Percentiles rank a stretch among this genome's conserved stretches.
Conservation (phyloP, 2,329 filamentous ascomycete species). For the Fusarium aywerte region DNA sequence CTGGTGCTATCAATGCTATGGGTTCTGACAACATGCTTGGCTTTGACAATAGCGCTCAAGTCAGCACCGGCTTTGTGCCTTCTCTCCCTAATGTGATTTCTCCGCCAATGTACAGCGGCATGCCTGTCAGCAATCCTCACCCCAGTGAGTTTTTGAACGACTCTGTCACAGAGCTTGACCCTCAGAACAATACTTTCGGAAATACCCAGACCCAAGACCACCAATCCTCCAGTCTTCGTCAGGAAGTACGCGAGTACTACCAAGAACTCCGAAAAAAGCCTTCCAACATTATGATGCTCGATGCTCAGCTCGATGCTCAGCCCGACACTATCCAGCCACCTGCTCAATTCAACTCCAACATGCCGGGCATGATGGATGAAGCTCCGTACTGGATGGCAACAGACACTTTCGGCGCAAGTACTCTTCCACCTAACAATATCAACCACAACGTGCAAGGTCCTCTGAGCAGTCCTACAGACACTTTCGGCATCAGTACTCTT, state of each 20-base stretch:
- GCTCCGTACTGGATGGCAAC: background rate
- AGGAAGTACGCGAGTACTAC: background rate
- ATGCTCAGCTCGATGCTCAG: background rate
- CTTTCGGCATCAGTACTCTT: background rate
- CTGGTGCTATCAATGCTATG: background rate
- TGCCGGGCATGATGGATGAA: background rate
- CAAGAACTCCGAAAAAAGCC: background rate
- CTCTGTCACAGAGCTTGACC: background rate
- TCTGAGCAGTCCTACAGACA: too few relatives aligned
- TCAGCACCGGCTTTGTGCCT: background rate
- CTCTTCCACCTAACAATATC: background rate
- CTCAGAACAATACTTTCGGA: background rate
- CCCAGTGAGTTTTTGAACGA: background rate
- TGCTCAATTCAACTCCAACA: background rate
- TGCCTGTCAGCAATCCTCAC: background rate
- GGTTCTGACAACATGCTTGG: background rate
- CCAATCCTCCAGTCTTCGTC: background rate
- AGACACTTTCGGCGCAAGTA: too few relatives aligned
- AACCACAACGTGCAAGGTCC: background rate
- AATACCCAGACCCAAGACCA: background rate
- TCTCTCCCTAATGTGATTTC: background rate
- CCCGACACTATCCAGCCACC: background rate
- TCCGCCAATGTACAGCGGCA: background rate
- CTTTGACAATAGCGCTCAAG: background rate
- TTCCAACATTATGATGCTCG: background rate